These are phyloP conservation scores for Tripidium arundinaceum DNA, from an alignment of 202 grass and related monocot species.

Conservation along the genomic window DNA sequence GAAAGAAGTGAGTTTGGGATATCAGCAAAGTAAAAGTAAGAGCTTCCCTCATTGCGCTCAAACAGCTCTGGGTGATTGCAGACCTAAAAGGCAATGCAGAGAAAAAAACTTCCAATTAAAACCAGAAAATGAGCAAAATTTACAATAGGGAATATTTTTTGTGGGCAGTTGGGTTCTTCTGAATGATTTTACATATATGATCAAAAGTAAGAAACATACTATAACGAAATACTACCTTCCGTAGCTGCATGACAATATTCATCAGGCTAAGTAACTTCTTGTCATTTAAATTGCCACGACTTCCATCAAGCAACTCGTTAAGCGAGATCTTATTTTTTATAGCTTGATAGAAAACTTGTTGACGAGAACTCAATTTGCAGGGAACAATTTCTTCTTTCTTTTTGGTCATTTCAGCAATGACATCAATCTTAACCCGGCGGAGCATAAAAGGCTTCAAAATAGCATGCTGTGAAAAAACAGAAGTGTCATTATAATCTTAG, in stretches of 20 bases:
- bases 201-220: background rate
- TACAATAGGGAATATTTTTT: background rate
- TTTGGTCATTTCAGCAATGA: slow-evolving; percentile 96
- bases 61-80: slow-evolving; percentile 99
- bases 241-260: slow-evolving; percentile 99
- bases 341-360: slow-evolving; percentile 96
- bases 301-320: slow-evolving; percentile 82
- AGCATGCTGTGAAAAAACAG: slow-evolving; percentile 65
- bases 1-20: slow-evolving; percentile 85
- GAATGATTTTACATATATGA: background rate
- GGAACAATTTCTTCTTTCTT: slow-evolving; percentile 93
- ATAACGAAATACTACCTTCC: slow-evolving; percentile 68
- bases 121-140: background rate
- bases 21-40: slow-evolving; percentile 89
- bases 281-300: slow-evolving; percentile 86
- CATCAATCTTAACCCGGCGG: slow-evolving; percentile 96
- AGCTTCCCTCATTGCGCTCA: slow-evolving; percentile 97
- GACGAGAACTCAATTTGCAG: slow-evolving; percentile 95
- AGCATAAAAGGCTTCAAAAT: slow-evolving; percentile 99
- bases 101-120: slow-evolving; percentile 12
- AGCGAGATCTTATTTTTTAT: slow-evolving; percentile 99
- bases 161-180: background rate
- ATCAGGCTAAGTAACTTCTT: slow-evolving; percentile 96
- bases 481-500: slow-evolving; percentile 12
- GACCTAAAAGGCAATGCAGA: slow-evolving; percentile 56